These are phyloP conservation scores for Chytriomyces sp. DNA, from an alignment of 192 early-diverging fungal species.

Conservation along the genomic window DNA sequence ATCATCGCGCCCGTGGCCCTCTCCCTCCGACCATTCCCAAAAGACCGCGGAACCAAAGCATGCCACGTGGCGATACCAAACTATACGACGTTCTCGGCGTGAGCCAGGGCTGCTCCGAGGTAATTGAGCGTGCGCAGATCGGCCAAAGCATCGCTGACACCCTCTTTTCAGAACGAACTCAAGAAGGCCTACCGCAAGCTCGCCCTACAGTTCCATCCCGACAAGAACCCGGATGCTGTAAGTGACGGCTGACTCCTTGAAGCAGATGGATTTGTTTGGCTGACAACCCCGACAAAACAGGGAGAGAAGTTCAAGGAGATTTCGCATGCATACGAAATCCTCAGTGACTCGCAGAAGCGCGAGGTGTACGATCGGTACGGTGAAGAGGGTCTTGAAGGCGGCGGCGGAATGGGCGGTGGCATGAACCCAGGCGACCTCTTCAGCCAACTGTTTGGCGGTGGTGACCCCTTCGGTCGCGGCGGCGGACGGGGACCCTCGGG, in stretches of 20 bases:
- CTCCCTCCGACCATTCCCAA: too few relatives aligned
- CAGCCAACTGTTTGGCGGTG: slow-evolving; percentile 92
- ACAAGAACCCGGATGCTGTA: too few relatives aligned
- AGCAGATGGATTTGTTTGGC: not conserved
- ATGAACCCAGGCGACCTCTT: slow-evolving; percentile 94
- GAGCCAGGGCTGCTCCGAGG: slow-evolving; percentile 72
- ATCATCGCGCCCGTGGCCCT: too few relatives aligned
- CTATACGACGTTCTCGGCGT: slow-evolving; percentile 89
- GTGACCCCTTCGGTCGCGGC: slow-evolving; percentile 38
- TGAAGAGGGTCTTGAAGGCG: slow-evolving; percentile 86
- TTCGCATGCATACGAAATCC: slow-evolving; percentile 95
- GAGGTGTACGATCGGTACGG: slow-evolving; percentile 93
- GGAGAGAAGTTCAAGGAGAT: slow-evolving; percentile 98
- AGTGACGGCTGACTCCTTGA: not conserved
- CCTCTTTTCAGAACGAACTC: slow-evolving; percentile 65
- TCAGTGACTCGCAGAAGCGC: slow-evolving; percentile 90
- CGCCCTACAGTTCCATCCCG: slow-evolving; percentile 91
- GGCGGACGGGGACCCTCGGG: slow-evolving; percentile 71
- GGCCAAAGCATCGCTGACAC: not conserved
- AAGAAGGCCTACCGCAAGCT: slow-evolving; percentile 95
- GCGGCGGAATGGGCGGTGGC: slow-evolving; percentile 68
- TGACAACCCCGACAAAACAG: not conserved
- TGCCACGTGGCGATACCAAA: slow-evolving; percentile 58
- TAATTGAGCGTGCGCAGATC: slow-evolving; percentile 15
- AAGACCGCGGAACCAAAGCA: not conserved